Percentiles rank a stretch among this genome's conserved stretches.
Evolutionary conservation across 1,284 basidiomycete genomes (phyloP).

Genomic region (Tylopilus orsonianus): DNA sequence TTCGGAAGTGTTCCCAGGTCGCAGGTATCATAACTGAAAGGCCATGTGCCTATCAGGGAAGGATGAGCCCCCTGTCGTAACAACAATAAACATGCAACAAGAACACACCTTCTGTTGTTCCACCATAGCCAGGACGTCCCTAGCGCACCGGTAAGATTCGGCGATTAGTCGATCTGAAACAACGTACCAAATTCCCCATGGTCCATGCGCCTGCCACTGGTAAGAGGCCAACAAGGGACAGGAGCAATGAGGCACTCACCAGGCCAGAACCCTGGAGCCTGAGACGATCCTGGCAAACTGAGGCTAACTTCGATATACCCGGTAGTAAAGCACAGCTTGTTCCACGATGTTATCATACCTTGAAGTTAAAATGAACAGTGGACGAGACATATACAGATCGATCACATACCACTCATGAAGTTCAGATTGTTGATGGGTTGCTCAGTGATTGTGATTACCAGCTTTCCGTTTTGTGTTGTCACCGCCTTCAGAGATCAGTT

Average conservation of each 20-base stretch:
- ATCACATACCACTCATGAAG: conserved; percentile 68
- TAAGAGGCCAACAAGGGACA: conserved; percentile 11
- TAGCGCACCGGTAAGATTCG: conserved; percentile 26
- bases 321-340: conserved; percentile 92
- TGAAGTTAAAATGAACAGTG: conserved; percentile 9
- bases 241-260: conserved; percentile 36
- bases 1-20: conserved; percentile 85
- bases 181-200: conserved; percentile 71
- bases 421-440: conserved; percentile 68
- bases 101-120: conserved; percentile 55
- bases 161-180: background rate
- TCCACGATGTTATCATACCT: conserved; percentile 84
- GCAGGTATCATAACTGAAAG: conserved; percentile 81
- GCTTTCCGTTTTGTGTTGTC: conserved; percentile 67
- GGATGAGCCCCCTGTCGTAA: conserved; percentile 1
- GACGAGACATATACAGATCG: background rate
- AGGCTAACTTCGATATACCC: conserved; percentile 84
- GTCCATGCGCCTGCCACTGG: conserved; percentile 64
- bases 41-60: conserved; percentile 50
- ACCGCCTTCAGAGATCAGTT: conserved; percentile 45
- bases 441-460: conserved; percentile 75
- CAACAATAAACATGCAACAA: background rate
- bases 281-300: conserved; percentile 75
- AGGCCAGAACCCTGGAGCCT: conserved; percentile 76
- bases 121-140: conserved; percentile 76